A percentile compares a stretch with the other conserved stretches of the same genome.
Evolutionary conservation across 768 basidiomycete genomes (phyloP).

Genomic region (Hirschioporus abietinus): DNA sequence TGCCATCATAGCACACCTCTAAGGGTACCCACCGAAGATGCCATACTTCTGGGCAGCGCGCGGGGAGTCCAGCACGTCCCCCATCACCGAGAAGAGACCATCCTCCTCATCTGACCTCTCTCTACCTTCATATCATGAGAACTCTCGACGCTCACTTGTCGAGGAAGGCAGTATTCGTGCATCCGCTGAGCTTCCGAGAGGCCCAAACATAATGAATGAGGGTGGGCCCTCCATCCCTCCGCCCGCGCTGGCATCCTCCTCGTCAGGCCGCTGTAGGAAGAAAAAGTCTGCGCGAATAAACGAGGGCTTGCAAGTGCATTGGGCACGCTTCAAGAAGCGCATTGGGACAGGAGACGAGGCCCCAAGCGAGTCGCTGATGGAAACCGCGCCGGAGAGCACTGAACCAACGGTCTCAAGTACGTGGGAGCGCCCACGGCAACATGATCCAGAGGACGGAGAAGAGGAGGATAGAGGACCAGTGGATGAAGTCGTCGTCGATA

Average conservation of each 20-base stretch:
- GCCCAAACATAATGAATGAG: not conserved
- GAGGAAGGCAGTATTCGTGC: not conserved
- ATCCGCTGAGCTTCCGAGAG: not conserved
- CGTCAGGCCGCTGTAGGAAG: slow-evolving; percentile 16
- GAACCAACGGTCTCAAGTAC: not conserved
- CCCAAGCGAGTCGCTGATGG: slow-evolving; percentile 47
- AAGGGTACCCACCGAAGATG: not conserved
- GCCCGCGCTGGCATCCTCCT: not conserved
- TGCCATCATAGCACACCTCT: not conserved
- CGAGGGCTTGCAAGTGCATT: slow-evolving; percentile 23
- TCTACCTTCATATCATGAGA: not conserved
- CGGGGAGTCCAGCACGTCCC: not conserved
- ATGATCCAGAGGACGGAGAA: not conserved
- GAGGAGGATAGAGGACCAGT: slow-evolving; percentile 33
- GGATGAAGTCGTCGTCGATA: slow-evolving; percentile 73
- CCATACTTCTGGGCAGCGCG: not conserved
- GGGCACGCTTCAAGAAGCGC: slow-evolving; percentile 27
- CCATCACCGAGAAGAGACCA: not conserved
- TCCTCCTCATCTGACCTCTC: not conserved
- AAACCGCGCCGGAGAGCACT: slow-evolving; percentile 13
- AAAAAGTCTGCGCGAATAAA: slow-evolving; percentile 22
- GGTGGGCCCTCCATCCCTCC: not conserved
- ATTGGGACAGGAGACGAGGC: slow-evolving; percentile 30
- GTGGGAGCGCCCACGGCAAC: not conserved
- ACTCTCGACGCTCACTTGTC: not conserved